phyloP scores from a whole-genome alignment of 768 basidiomycete species.

The Tylopilus vinaceipallidus region DNA sequence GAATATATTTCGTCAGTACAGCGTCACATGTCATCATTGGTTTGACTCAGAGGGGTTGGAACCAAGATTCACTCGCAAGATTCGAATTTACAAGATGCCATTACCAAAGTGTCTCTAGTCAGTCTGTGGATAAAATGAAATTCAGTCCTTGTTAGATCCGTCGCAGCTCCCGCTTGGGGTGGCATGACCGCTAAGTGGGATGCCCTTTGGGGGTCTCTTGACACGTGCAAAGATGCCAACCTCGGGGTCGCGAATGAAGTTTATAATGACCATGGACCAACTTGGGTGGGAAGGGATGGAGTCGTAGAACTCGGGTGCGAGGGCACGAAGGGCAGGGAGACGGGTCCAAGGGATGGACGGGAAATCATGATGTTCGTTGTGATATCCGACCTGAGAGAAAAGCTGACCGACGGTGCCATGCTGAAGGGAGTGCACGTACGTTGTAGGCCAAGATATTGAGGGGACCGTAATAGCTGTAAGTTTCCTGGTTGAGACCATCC shows the following conservation, averaged over 20 bases:
- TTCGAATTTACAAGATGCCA: conserved; percentile 17
- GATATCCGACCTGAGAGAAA: conserved; percentile 80
- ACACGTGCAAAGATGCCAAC: conserved; percentile 88
- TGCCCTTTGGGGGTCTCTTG: conserved; percentile 59
- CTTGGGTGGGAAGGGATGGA: conserved; percentile 81
- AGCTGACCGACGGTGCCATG: not conserved
- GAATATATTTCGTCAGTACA: conserved; percentile 8
- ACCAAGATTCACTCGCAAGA: conserved; percentile 3
- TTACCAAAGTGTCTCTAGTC: conserved; percentile 6
- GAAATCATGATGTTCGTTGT: conserved; percentile 99
- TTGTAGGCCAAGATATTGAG: conserved; percentile 93
- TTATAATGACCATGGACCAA: conserved; percentile 93
- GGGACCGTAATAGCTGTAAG: conserved; percentile 94
- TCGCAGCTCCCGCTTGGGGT: conserved; percentile 10
- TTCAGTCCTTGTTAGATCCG: conserved; percentile 18
- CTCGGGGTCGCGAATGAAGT: conserved; percentile 88
- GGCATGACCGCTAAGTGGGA: conserved; percentile 16
- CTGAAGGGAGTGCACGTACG: conserved; percentile 43
- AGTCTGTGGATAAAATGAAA: conserved; percentile 2
- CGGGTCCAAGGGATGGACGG: conserved; percentile 96
- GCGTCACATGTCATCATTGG: not conserved
- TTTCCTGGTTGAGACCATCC: conserved; percentile 92
- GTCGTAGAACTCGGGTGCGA: conserved; percentile 94
- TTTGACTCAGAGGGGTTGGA: not conserved
- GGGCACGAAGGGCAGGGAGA: conserved; percentile 72